Evolutionary conservation across 108 stramenopile species (phyloP).

Genomic region (Fistulifera pelliculosa): DNA sequence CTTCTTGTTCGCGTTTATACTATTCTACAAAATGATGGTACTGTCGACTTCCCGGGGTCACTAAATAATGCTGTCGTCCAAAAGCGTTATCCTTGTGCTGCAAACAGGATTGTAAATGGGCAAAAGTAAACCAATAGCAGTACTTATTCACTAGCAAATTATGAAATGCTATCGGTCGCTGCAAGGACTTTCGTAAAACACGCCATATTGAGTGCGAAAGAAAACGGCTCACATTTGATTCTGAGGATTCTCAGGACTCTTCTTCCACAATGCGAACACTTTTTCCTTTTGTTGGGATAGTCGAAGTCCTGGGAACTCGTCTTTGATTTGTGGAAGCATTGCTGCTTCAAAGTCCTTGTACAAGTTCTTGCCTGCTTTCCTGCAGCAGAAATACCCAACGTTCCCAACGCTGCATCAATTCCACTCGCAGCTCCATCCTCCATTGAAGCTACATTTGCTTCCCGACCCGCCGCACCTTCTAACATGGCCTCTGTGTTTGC

Average conservation of each 20-base stretch:
- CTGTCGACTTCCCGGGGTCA: too few species aligned
- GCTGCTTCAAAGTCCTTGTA: constrained; percentile 83
- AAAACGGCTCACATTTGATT: constrained; percentile 35
- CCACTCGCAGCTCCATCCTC: constrained; percentile 47
- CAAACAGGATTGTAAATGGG: too few species aligned
- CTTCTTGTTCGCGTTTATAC: too few species aligned
- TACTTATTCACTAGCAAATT: too few species aligned
- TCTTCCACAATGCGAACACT: constrained; percentile 85
- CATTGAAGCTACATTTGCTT: constrained; percentile 48
- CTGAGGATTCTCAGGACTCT: constrained; percentile 86
- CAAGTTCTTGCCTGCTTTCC: constrained; percentile 61
- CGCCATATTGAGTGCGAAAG: too few species aligned
- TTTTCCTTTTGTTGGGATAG: constrained; percentile 90
- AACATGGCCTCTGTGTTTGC: constrained; percentile 51
- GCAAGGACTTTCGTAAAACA: too few species aligned
- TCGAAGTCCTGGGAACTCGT: constrained; percentile 84
- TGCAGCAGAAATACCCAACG: constrained; percentile 26
- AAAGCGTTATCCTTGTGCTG: too few species aligned
- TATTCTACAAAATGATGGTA: too few species aligned
- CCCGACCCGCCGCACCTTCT: constrained; percentile 32
- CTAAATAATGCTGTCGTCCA: too few species aligned
- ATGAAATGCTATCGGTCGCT: too few species aligned
- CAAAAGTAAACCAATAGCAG: too few species aligned
- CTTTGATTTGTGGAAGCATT: constrained; percentile 74
- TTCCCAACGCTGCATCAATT: constrained; percentile 46